phyloP scores from a whole-genome alignment of 305 asterid genomes.

The Ruellia speciosa region DNA sequence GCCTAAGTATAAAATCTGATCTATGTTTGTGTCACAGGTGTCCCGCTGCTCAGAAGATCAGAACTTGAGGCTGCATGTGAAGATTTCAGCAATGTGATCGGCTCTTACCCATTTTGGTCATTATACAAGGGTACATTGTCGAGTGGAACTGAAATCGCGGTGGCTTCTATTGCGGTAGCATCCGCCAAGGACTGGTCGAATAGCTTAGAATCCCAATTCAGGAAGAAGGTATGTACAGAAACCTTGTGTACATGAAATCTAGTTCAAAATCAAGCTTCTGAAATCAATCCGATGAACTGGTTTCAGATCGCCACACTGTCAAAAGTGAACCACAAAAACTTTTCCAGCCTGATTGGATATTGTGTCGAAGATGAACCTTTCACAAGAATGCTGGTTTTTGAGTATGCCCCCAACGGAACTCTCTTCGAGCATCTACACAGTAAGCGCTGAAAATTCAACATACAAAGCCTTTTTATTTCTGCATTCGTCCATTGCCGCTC shows the following conservation, averaged over 20 bases:
- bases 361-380: constrained; percentile 74
- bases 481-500: no score
- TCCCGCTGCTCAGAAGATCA: constrained; percentile 69
- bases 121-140: constrained; percentile 83
- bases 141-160: constrained; percentile 85
- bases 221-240: constrained; percentile 52
- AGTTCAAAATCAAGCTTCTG: not conserved
- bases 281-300: constrained; percentile 6
- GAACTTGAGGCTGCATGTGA: constrained; percentile 90
- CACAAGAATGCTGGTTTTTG: constrained; percentile 91
- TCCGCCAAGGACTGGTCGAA: constrained; percentile 76
- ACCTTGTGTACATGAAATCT: not conserved
- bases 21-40: constrained; percentile 42
- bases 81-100: constrained; percentile 88
- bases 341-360: constrained; percentile 69
- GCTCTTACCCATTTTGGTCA: constrained; percentile 51
- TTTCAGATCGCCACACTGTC: constrained; percentile 50
- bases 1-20: not conserved
- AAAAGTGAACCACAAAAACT: constrained; percentile 84
- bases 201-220: constrained; percentile 49
- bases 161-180: constrained; percentile 42
- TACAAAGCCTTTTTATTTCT: no score
- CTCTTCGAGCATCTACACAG: constrained; percentile 90
- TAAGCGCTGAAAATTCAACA: constrained; percentile 24
- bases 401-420: constrained; percentile 90